Evolutionary conservation across 495 filamentous ascomycete genomes (phyloP).

Genomic region (Friedmanniomyces simplex): DNA sequence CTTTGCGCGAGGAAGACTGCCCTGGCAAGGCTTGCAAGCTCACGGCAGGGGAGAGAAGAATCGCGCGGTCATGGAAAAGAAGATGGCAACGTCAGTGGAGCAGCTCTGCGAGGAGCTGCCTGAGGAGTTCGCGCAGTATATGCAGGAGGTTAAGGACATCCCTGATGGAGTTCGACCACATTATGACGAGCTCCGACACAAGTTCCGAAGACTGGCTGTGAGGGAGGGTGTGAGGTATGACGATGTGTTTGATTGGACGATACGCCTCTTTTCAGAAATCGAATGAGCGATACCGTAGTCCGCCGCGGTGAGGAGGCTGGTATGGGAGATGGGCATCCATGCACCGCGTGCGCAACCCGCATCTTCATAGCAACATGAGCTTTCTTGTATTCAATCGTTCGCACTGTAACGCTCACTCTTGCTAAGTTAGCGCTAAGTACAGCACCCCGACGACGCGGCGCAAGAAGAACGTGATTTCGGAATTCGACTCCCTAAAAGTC

Average conservation of each 20-base stretch:
- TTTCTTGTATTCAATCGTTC: too few species aligned
- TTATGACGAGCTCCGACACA: neutral
- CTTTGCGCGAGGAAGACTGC: neutral
- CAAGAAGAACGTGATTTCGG: too few species aligned
- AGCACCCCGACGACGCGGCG: too few species aligned
- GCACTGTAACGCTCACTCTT: too few species aligned
- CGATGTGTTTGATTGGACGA: constrained; percentile 1
- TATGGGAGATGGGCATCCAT: neutral
- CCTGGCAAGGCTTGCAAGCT: neutral
- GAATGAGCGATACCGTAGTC: neutral
- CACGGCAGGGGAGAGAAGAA: constrained; percentile 1
- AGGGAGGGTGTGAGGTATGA: constrained; percentile 1
- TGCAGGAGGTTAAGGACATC: neutral
- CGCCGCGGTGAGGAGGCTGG: neutral
- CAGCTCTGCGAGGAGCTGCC: constrained; percentile 1
- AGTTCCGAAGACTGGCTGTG: neutral
- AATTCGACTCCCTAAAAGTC: too few species aligned
- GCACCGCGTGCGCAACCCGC: neutral
- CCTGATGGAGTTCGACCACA: neutral
- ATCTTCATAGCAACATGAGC: too few species aligned
- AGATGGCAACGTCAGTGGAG: neutral
- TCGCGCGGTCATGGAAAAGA: constrained; percentile 4
- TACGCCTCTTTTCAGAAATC: neutral
- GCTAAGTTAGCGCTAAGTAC: too few species aligned
- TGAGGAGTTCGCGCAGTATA: neutral